Base-by-base conservation (phyloP, 2,329 filamentous ascomycete species). In the Alternaria arborescens region DNA sequence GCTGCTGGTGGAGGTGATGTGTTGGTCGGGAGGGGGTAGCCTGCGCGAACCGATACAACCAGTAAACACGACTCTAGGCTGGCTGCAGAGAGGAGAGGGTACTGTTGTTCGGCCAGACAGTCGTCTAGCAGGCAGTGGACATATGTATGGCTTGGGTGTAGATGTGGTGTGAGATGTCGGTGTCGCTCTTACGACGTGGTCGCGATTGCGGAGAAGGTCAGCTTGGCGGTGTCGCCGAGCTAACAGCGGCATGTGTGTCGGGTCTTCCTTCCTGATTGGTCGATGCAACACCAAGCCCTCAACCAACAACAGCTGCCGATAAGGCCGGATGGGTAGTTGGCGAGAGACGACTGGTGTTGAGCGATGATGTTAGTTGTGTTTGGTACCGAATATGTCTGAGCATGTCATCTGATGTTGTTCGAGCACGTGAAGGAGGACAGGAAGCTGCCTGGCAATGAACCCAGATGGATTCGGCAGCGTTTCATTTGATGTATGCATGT, bases 61-160 rank as follows among this genome's bases (percentile, higher is more conserved):
- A 67, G 69, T 72, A 77, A 64, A 73, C 68, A 73, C 71, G 69
- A 68, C 75, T 80, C 77, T 69, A 76, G 74, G 77, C 78, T 79
- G 78, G 78, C 73, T 79, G 77, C 78, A 67, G 70, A 78, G 78
- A 80, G 72, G 65, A 70, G 73, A 65, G 65, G 64, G 67, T 71
- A 68, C 71, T 71, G 75, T 68, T 76, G 76, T 67, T 71, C 76
- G 74, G 77, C 75, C 68, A 78, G 76, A 78, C 76, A 64, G 60
- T 60, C 48, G 77, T 78, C 77, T 79, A 79, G 76, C 77, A 78
- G 74, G 73, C 64, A 55, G 61, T 54, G 67, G 64, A 68, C 72
- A 77, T 77, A 59, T 69, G 68, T 64, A 61, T 63, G 34, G 60
- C 50, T 53, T 32, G 22, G 58, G 56, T 16, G 60, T 58, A 44